Evolutionary conservation across 116 monocot genomes (phyloP).

Genomic region (Iris pallida): DNA sequence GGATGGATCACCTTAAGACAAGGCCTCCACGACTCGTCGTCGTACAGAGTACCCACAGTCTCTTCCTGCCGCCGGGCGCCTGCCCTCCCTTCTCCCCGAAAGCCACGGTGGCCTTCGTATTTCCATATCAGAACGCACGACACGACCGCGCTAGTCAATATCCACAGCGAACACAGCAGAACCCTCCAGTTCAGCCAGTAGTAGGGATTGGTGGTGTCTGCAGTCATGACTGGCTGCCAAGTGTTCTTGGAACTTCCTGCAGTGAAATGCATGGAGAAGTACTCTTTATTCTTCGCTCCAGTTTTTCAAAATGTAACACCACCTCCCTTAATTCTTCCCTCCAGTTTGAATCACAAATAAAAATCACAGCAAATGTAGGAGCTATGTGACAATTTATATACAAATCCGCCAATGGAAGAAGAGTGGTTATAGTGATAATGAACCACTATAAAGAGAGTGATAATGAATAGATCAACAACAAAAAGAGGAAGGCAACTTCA

Average conservation of each 20-base stretch:
- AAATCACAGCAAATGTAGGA: not conserved
- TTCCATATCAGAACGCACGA: constrained; percentile 61
- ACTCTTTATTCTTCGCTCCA: not conserved
- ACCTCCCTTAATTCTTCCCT: not conserved
- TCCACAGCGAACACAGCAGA: constrained; percentile 53
- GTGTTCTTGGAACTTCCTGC: constrained; percentile 24
- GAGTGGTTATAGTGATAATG: too few species aligned
- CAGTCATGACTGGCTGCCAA: constrained; percentile 43
- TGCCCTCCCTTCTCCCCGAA: not conserved
- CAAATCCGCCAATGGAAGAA: not conserved
- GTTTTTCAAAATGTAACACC: not conserved
- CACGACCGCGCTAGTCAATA: constrained; percentile 40
- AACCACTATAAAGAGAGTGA: too few species aligned
- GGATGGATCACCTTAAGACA: constrained; percentile 75
- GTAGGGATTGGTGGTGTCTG: constrained; percentile 29
- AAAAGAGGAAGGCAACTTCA: too few species aligned
- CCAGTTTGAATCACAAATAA: not conserved
- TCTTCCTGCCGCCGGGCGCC: constrained; percentile 6
- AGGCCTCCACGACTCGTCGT: constrained; percentile 87
- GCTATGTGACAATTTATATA: not conserved
- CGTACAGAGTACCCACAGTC: constrained; percentile 27
- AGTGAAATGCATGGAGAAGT: constrained; percentile 37
- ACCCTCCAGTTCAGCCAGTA: constrained; percentile 94
- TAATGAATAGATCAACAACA: too few species aligned
- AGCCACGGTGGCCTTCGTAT: constrained; percentile 37